Base-by-base conservation (phyloP, 768 basidiomycete genomes). In the Leccinum olivaceopallidum region DNA sequence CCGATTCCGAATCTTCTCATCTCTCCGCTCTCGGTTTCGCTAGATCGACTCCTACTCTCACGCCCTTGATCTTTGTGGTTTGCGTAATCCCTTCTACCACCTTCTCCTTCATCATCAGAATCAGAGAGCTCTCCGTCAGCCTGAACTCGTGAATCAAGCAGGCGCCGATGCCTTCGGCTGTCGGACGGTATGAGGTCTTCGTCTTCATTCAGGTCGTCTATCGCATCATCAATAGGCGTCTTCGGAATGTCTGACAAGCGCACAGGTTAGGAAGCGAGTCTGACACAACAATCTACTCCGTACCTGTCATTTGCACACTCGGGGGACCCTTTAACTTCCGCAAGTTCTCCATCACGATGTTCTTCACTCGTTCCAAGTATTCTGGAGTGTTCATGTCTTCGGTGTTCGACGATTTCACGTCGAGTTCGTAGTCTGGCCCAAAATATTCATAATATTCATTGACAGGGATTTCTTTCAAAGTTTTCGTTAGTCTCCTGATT, bases 401-500 rank as follows among this genome's bases (percentile, higher is more conserved):
- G 61, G 94, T 90, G 71, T 98, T 99, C 13, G 93, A 95, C 13
- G 94, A 79, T 68, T 89, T 92, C 30, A 99, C 97, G 71, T 99
- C 94, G 34, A 99, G 83, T 71, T 95, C 86, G 69, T 98, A 98
- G 69, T 96, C 94, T 3, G 97, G 97, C 1, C 97, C 97, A 73
- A 98, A 98, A 75, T 98, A 98, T 71, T 98, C 96, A 70, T 95
- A 98, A 77, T 98, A 99, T 76, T 99, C 97, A 69, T 98, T 99
- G 64, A 95, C 89, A 3, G 97, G 97, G 57, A 99, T 96, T 71
- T 93, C 96, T 95, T 68, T n/a, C 34, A 5, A 56, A 9, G n/a
- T 22, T 7, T 28, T 26, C 13, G 60, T 66, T 49, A 64, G 64
- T 55, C 55, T 36, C 5, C 39, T 10, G 6, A n/a, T 57, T 16